A percentile compares a stretch with the other conserved stretches of the same genome.
Evolutionary conservation across 75 land plant species (phyloP).

Genomic region (Pinus taeda): DNA sequence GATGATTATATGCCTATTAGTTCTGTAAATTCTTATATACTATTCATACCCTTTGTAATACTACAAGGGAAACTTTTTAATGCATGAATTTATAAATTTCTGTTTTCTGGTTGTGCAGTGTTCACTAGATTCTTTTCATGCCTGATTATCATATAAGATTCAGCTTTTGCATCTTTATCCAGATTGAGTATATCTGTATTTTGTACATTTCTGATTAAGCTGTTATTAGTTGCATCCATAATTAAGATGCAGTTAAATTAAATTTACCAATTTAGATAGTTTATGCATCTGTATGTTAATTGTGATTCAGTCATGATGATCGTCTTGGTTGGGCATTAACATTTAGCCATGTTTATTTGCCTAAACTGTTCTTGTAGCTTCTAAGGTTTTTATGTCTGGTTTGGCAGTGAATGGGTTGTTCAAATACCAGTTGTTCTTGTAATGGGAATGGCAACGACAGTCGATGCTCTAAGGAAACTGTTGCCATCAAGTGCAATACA

Average conservation of each 20-base stretch:
- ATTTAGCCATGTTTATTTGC: not conserved
- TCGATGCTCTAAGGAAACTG: conserved; percentile 48
- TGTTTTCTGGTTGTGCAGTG: too few relatives aligned
- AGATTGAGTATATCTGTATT: not conserved
- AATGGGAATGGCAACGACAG: conserved; percentile 76
- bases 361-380: not conserved
- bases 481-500: conserved; percentile 60
- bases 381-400: not conserved
- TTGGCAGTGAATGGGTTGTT: conserved; percentile 79
- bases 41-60: too few relatives aligned
- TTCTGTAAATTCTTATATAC: not conserved
- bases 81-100: too few relatives aligned
- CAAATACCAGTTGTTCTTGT: conserved; percentile 72
- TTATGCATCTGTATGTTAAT: not conserved
- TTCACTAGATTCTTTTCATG: not conserved
- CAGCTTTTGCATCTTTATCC: not conserved
- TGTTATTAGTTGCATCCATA: not conserved
- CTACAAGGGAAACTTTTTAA: too few relatives aligned
- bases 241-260: not conserved
- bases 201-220: not conserved
- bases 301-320: not conserved
- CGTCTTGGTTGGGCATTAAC: not conserved
- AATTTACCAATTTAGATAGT: not conserved
- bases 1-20: not conserved
- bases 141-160: not conserved